phyloP scores from a whole-genome alignment of 441 rosid genomes.

The Kokia cookei region DNA sequence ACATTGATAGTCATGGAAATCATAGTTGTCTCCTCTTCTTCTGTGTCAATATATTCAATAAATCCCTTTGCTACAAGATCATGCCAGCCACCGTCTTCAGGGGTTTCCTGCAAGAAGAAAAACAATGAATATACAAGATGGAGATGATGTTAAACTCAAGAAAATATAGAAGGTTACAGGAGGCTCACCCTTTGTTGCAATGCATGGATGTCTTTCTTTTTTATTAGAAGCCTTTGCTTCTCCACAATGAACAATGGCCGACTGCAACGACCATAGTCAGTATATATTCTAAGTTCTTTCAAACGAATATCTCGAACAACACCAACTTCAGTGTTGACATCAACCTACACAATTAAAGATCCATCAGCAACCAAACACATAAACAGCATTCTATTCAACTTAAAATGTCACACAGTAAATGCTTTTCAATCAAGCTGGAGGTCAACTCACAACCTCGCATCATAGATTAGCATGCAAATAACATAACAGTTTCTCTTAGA shows the following conservation, averaged over 20 bases:
- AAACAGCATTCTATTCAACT: background rate
- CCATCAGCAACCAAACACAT: constrained; percentile 14
- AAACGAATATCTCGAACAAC: constrained; percentile 91
- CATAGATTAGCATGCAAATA: background rate
- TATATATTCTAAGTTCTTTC: constrained; percentile 86
- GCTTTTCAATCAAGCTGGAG: background rate
- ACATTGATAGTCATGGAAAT: constrained; percentile 99
- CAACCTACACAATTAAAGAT: constrained; percentile 49
- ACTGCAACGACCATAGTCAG: constrained; percentile 99
- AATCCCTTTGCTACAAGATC: constrained; percentile 82
- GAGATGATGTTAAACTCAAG: background rate
- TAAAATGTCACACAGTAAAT: background rate
- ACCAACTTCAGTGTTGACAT: constrained; percentile 96
- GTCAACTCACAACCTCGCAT: background rate
- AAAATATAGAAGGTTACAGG: background rate
- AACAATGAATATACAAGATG: constrained; percentile 2
- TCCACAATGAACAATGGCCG: constrained; percentile 95
- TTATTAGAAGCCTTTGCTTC: constrained; percentile 87
- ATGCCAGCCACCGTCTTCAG: constrained; percentile 96
- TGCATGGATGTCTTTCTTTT: constrained; percentile 79
- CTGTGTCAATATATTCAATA: constrained; percentile 93
- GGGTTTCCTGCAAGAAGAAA: constrained; percentile 47
- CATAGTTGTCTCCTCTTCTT: constrained; percentile 99
- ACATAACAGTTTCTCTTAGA: background rate
- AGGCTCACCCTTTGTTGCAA: constrained; percentile 75